These are phyloP conservation scores for Citrus mangshanensis DNA, from an alignment of 345 rosid genomes.

Conservation along the genomic window DNA sequence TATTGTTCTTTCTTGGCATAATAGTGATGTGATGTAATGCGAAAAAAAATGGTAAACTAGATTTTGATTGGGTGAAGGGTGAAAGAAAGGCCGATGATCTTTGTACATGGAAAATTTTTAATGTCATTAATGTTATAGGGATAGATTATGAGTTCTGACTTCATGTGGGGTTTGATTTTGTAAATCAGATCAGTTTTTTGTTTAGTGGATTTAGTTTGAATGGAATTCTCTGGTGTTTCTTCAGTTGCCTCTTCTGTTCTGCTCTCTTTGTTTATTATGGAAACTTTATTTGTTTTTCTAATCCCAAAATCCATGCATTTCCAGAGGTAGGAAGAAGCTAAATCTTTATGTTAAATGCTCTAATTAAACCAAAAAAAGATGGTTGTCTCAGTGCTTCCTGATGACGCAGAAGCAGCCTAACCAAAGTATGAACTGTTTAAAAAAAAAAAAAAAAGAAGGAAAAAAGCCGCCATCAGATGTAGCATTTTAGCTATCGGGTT, in stretches of 20 bases:
- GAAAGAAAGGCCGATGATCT: not conserved
- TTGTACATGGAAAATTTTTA: not conserved
- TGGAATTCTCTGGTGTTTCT: not conserved
- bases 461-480: too few species aligned
- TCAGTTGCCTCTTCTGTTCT: not conserved
- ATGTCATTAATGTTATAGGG: not conserved
- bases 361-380: not conserved
- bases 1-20: constrained; percentile 62
- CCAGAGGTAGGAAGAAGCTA: not conserved
- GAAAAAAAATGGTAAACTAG: constrained; percentile 11
- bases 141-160: constrained; percentile 1
- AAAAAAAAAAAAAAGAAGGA: too few species aligned
- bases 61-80: not conserved
- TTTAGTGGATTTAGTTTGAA: not conserved
- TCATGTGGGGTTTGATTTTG: not conserved
- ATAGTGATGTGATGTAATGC: constrained; percentile 17
- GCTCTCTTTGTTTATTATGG: not conserved
- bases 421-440: too few species aligned
- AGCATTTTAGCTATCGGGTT: not conserved
- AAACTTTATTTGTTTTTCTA: too few species aligned
- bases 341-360: not conserved
- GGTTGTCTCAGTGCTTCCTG: not conserved
- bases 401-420: not conserved
- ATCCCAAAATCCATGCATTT: not conserved
- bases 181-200: not conserved